Evolutionary conservation across 495 filamentous ascomycete species (phyloP).

Genomic region (Penicillium paxilli): DNA sequence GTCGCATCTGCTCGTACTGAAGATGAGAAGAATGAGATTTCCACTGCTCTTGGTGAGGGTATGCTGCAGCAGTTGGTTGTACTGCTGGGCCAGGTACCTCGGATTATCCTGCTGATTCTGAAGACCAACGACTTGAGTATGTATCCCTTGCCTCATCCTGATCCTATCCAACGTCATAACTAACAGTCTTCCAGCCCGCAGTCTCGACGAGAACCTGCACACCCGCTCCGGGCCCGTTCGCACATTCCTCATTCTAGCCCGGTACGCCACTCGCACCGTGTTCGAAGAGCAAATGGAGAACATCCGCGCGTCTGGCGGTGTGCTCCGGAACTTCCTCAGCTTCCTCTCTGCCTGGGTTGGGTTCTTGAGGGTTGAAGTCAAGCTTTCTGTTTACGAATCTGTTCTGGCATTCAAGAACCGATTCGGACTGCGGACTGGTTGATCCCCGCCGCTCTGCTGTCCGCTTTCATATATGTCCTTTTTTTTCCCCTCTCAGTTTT

Average conservation of each 20-base stretch:
- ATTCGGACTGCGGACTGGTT: constrained; percentile 29
- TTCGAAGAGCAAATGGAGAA: constrained; percentile 82
- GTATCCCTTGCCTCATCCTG: constrained; percentile 17
- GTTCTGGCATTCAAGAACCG: constrained; percentile 48
- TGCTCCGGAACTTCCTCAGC: constrained; percentile 55
- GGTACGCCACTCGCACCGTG: constrained; percentile 87
- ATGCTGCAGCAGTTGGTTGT: constrained; percentile 86
- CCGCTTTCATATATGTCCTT: too few species aligned
- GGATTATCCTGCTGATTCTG: constrained; percentile 90
- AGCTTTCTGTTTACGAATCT: constrained; percentile 61
- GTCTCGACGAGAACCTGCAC: constrained; percentile 90
- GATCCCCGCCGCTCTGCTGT: background rate
- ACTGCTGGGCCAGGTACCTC: constrained; percentile 82
- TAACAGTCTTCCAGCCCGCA: constrained; percentile 58
- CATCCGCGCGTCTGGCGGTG: constrained; percentile 57
- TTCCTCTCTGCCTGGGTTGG: constrained; percentile 57
- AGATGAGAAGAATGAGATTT: constrained; percentile 79
- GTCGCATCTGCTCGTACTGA: constrained; percentile 64
- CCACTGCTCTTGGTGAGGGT: constrained; percentile 79
- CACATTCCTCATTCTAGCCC: constrained; percentile 89
- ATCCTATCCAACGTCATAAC: background rate
- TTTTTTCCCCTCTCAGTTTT: constrained; percentile 1
- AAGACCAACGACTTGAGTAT: constrained; percentile 96
- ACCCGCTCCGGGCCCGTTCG: constrained; percentile 85
- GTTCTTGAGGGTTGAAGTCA: constrained; percentile 63